phyloP scores from a whole-genome alignment of 2,329 filamentous ascomycete genomes.

The Acrocalymma vagum region DNA sequence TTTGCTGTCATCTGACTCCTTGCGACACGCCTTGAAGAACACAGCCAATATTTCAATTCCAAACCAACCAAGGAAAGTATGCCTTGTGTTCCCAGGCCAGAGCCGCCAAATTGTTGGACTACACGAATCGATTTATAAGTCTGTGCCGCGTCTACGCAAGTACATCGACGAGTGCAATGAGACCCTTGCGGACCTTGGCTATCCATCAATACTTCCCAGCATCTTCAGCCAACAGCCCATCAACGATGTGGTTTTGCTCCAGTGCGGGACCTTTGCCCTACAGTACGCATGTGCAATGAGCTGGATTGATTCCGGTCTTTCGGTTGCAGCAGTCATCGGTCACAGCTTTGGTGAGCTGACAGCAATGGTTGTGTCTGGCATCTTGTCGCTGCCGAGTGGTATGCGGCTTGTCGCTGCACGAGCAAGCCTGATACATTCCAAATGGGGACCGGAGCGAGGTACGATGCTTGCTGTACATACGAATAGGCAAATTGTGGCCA shows the following conservation, averaged over 20 bases:
- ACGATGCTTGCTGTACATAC: slow-evolving; percentile 34
- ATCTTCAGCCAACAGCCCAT: slow-evolving; percentile 16
- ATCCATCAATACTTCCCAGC: slow-evolving; percentile 12
- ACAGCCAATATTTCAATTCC: too few species aligned
- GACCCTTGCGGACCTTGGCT: slow-evolving; percentile 10
- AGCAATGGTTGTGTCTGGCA: slow-evolving; percentile 44
- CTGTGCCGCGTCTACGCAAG: slow-evolving; percentile 5
- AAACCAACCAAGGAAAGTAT: too few species aligned
- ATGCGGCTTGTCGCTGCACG: slow-evolving; percentile 45
- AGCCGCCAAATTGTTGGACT: slow-evolving; percentile 14
- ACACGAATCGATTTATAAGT: slow-evolving; percentile 10
- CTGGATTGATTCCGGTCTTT: slow-evolving; percentile 26
- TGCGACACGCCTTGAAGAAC: too few species aligned
- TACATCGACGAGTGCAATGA: slow-evolving; percentile 24
- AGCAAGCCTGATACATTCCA: slow-evolving; percentile 34
- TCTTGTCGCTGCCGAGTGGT: slow-evolving; percentile 33
- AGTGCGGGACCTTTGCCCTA: slow-evolving; percentile 22
- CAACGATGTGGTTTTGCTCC: slow-evolving; percentile 16
- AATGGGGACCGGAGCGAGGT: slow-evolving; percentile 29
- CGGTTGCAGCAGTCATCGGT: slow-evolving; percentile 17
- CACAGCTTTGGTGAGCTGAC: slow-evolving; percentile 50
- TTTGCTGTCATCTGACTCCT: too few species aligned
- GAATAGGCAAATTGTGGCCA: too few species aligned
- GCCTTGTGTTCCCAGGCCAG: slow-evolving; percentile 30
- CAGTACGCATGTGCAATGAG: slow-evolving; percentile 29